Evolutionary conservation across 345 rosid species (phyloP).

Genomic region (thale cress (Arabidopsis thaliana)): TAIR10.1 NC_003074.8:884501-885000

Average conservation of each 20-base stretch:
- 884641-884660: conserved; percentile 98
- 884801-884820: conserved; percentile 74
- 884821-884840: background rate
- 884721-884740: conserved; percentile 69
- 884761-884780: conserved; percentile 81
- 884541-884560: conserved; percentile 82
- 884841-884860: background rate
- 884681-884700: conserved; percentile 89
- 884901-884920: conserved; percentile 60
- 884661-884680: conserved; percentile 96
- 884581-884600: conserved; percentile 94
- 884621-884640: conserved; percentile 94
- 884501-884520: conserved; percentile 65
- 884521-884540: conserved; percentile 80
- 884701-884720: conserved; percentile 74
- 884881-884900: background rate
- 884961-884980: conserved; percentile 65
- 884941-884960: conserved; percentile 82
- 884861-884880: background rate
- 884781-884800: conserved; percentile 75
- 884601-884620: conserved; percentile 89
- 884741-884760: conserved; percentile 89
- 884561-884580: conserved; percentile 89
- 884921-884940: conserved; percentile 98
- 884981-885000: conserved; percentile 66